Conservation (phyloP, 306 rosid species). For the Vigna radiata region DNA sequence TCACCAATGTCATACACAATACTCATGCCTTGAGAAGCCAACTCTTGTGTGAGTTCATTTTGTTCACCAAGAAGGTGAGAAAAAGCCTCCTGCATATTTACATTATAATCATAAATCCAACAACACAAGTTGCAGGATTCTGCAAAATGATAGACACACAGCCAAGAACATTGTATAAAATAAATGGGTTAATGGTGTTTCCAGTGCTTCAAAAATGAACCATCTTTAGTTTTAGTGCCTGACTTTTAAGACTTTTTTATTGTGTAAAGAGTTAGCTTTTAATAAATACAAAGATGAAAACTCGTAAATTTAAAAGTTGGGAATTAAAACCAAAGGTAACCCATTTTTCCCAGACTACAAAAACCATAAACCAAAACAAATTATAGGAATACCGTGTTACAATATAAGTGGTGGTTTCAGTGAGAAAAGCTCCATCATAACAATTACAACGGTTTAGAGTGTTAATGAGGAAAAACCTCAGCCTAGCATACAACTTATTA, state of each 20-base stretch:
- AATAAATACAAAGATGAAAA: background rate
- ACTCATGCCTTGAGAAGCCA: slow-evolving; percentile 99
- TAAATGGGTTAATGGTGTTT: background rate
- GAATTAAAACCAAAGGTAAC: background rate
- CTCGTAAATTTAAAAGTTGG: background rate
- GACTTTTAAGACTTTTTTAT: background rate
- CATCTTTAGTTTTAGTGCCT: background rate
- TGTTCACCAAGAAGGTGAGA: slow-evolving; percentile 92
- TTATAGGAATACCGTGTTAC: background rate
- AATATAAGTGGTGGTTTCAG: background rate
- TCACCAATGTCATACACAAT: slow-evolving; percentile 97
- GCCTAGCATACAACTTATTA: too few relatives aligned
- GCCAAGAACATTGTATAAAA: slow-evolving; percentile 35
- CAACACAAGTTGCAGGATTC: slow-evolving; percentile 26
- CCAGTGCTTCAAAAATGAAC: background rate
- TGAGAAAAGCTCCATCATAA: background rate
- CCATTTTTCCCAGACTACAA: background rate
- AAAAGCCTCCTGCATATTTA: slow-evolving; percentile 87
- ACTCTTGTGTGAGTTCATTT: slow-evolving; percentile 94
- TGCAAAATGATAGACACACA: slow-evolving; percentile 26
- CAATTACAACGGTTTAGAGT: background rate
- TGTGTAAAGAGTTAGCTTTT: background rate
- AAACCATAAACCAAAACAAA: background rate
- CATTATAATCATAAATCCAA: slow-evolving; percentile 41
- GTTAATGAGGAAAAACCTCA: too few relatives aligned